Evolutionary conservation across 2,329 filamentous ascomycete genomes (phyloP).

Genomic region (Aureobasidium leucospermi): DNA sequence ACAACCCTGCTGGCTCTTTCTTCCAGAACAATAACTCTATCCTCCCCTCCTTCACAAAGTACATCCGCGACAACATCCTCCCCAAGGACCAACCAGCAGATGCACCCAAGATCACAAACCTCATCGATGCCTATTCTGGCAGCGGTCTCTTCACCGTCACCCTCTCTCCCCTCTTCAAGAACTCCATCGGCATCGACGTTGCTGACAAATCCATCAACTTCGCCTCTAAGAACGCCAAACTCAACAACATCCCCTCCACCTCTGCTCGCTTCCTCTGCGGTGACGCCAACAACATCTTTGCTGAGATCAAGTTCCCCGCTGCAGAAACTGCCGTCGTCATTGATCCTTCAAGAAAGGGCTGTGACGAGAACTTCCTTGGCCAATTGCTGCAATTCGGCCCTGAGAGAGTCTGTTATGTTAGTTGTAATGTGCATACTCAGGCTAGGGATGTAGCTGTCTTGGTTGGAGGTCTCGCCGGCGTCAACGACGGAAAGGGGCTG

Average conservation of each 20-base stretch:
- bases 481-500: slow-evolving; percentile 32
- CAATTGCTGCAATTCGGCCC: slow-evolving; percentile 77
- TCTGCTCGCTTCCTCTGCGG: slow-evolving; percentile 82
- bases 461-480: slow-evolving; percentile 57
- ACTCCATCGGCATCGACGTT: slow-evolving; percentile 86
- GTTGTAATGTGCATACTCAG: slow-evolving; percentile 97
- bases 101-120: slow-evolving; percentile 59
- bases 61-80: slow-evolving; percentile 74
- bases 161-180: slow-evolving; percentile 70
- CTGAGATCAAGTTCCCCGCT: slow-evolving; percentile 52
- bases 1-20: slow-evolving; percentile 87
- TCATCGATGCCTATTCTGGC: slow-evolving; percentile 96
- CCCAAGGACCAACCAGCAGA: slow-evolving; percentile 34
- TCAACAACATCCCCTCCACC: slow-evolving; percentile 61
- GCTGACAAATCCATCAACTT: slow-evolving; percentile 68
- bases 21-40: slow-evolving; percentile 99
- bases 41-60: slow-evolving; percentile 74
- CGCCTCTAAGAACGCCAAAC: slow-evolving; percentile 67
- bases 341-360: slow-evolving; percentile 94
- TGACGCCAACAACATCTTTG: slow-evolving; percentile 78
- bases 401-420: slow-evolving; percentile 80
- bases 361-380: slow-evolving; percentile 72
- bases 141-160: slow-evolving; percentile 96
- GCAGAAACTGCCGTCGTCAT: slow-evolving; percentile 89
- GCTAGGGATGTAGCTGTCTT: slow-evolving; percentile 85